Percentiles rank a stretch among this genome's conserved stretches.
phyloP scores from a whole-genome alignment of 2,329 filamentous ascomycete species.

The Phyllosticta citribraziliensis region DNA sequence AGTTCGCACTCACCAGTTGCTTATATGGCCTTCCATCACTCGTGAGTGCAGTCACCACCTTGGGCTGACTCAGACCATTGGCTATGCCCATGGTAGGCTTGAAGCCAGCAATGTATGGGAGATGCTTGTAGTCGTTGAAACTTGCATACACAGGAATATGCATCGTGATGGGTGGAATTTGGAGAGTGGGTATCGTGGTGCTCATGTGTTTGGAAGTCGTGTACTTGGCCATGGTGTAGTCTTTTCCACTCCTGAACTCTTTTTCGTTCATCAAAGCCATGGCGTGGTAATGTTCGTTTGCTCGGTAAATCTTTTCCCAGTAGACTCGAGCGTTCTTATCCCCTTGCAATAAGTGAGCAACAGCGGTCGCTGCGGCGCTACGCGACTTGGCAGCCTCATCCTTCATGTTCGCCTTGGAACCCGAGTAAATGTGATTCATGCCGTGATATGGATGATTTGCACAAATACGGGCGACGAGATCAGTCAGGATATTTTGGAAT shows the following conservation, averaged over 20 bases:
- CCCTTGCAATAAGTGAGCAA: slow-evolving; percentile 52
- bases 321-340: slow-evolving; percentile 44
- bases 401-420: slow-evolving; percentile 54
- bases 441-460: slow-evolving; percentile 91
- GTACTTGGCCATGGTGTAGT: slow-evolving; percentile 54
- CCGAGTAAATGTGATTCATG: slow-evolving; percentile 93
- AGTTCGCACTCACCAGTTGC: slow-evolving; percentile 54
- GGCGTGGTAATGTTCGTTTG: slow-evolving; percentile 55
- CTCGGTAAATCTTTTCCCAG: slow-evolving; percentile 64
- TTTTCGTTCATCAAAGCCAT: slow-evolving; percentile 58
- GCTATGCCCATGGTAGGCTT: slow-evolving; percentile 74
- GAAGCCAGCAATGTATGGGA: slow-evolving; percentile 67
- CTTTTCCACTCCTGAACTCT: slow-evolving; percentile 57
- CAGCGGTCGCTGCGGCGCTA: slow-evolving; percentile 58
- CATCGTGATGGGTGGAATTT: slow-evolving; percentile 82
- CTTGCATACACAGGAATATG: slow-evolving; percentile 42
- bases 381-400: slow-evolving; percentile 68
- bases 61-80: slow-evolving; percentile 82
- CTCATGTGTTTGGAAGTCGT: slow-evolving; percentile 53
- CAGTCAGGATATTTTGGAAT: slow-evolving; percentile 69
- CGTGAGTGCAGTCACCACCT: slow-evolving; percentile 75
- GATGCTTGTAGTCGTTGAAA: slow-evolving; percentile 65
- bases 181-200: slow-evolving; percentile 52
- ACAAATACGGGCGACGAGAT: slow-evolving; percentile 74
- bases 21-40: slow-evolving; percentile 73